These are phyloP conservation scores for Malassezia equina DNA, from an alignment of 1,284 basidiomycete species.

Conservation along the genomic window DNA sequence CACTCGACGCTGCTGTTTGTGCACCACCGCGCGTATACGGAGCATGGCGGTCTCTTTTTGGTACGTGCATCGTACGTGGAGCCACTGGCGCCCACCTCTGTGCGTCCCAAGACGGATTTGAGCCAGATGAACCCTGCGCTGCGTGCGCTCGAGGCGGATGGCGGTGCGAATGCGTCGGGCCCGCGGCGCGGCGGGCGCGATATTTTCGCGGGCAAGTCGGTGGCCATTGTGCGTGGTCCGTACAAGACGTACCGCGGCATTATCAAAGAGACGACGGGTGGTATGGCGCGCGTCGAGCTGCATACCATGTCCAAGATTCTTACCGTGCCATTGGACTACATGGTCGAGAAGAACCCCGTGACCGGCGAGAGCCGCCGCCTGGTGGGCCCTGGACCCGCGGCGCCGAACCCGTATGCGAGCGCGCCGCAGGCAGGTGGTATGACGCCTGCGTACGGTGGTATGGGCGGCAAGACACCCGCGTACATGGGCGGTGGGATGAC, in stretches of 20 bases:
- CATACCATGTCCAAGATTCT: constrained; percentile 82
- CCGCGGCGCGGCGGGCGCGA: constrained; percentile 51
- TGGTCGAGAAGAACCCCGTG: constrained; percentile 58
- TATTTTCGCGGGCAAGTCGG: constrained; percentile 67
- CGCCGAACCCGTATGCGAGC: constrained; percentile 21
- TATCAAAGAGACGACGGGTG: constrained; percentile 89
- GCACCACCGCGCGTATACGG: constrained; percentile 76
- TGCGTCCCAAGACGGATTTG: constrained; percentile 55
- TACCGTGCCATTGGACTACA: constrained; percentile 68
- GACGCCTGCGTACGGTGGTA: constrained; percentile 22
- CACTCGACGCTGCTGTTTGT: constrained; percentile 90
- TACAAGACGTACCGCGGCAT: constrained; percentile 84
- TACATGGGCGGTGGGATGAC: constrained; percentile 24
- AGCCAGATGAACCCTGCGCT: constrained; percentile 91
- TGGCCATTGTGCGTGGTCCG: constrained; percentile 74
- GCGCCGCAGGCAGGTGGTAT: constrained; percentile 12
- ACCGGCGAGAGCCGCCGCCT: constrained; percentile 31
- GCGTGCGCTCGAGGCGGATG: constrained; percentile 23
- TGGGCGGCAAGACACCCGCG: constrained; percentile 11
- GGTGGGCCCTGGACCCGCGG: constrained; percentile 12
- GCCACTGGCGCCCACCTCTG: constrained; percentile 59
- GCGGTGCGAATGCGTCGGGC: constrained; percentile 30
- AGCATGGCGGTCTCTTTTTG: constrained; percentile 90
- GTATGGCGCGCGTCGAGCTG: constrained; percentile 77
- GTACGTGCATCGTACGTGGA: constrained; percentile 52